phyloP scores from a whole-genome alignment of 495 filamentous ascomycete genomes.

The Sabuloglossum arenarium region DNA sequence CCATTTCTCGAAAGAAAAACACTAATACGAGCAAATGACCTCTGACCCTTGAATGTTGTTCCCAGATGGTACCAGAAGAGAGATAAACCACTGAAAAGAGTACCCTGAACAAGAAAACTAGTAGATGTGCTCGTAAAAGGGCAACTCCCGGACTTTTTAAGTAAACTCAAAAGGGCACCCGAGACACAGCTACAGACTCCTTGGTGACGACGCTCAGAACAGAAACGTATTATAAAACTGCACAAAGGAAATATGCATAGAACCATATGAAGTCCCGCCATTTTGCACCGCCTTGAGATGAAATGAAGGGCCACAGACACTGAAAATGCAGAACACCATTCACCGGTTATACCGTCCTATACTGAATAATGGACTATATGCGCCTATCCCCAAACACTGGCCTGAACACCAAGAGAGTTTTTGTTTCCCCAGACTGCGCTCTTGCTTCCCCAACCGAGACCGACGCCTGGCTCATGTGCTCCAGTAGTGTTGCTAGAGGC shows the following conservation, averaged over 20 bases:
- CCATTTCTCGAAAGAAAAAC: background rate
- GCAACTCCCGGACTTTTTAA: background rate
- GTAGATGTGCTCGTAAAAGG: background rate
- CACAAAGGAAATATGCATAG: slow-evolving; percentile 1
- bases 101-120: background rate
- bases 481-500: slow-evolving; percentile 25
- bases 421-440: slow-evolving; percentile 58
- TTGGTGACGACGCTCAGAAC: background rate
- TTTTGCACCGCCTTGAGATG: slow-evolving; percentile 2
- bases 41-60: background rate
- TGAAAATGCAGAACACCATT: slow-evolving; percentile 6
- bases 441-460: slow-evolving; percentile 41
- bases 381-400: slow-evolving; percentile 54
- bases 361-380: slow-evolving; percentile 1
- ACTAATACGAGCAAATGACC: background rate
- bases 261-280: background rate
- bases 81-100: background rate
- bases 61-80: background rate
- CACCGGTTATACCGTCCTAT: slow-evolving; percentile 3
- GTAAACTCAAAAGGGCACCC: background rate
- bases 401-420: slow-evolving; percentile 45
- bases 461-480: slow-evolving; percentile 2
- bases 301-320: background rate
- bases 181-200: background rate
- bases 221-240: background rate